Conservation (phyloP, 257 asterid species). For the Scutellaria baicalensis region DNA sequence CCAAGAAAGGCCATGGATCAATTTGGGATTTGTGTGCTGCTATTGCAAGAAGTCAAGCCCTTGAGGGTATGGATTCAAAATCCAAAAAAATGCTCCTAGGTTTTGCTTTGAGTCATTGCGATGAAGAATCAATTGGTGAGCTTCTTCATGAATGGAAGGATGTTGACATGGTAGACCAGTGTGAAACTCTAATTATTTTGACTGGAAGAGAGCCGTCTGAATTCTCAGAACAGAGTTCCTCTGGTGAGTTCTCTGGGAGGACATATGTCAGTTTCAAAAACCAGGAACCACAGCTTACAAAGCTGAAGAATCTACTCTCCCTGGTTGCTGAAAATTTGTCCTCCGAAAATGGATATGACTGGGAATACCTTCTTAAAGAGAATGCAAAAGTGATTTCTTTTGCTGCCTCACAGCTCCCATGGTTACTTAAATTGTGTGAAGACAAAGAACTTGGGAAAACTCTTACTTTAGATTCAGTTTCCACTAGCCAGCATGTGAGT, state of each 20-base stretch:
- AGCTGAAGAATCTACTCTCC: constrained; percentile 43
- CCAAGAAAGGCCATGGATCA: constrained; percentile 93
- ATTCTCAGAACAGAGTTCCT: constrained; percentile 35
- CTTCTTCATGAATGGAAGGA: constrained; percentile 93
- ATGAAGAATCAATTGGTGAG: constrained; percentile 90
- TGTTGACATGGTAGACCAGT: constrained; percentile 77
- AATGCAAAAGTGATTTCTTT: constrained; percentile 60
- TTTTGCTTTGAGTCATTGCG: constrained; percentile 95
- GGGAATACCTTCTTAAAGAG: constrained; percentile 56
- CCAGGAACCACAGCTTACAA: constrained; percentile 40
- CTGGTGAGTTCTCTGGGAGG: constrained; percentile 37
- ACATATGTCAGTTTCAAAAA: constrained; percentile 29
- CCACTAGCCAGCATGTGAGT: constrained; percentile 42
- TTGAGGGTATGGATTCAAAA: constrained; percentile 67
- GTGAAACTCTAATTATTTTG: constrained; percentile 54
- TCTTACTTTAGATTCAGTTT: constrained; percentile 32
- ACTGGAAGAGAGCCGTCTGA: constrained; percentile 70
- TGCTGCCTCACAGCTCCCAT: constrained; percentile 72
- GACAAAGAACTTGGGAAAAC: constrained; percentile 43
- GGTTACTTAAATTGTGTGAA: constrained; percentile 69
- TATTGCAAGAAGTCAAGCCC: constrained; percentile 93
- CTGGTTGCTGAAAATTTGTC: constrained; percentile 42
- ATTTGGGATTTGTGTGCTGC: constrained; percentile 98
- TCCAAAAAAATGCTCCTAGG: constrained; percentile 89
- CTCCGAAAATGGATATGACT: constrained; percentile 36